phyloP scores from a whole-genome alignment of 164 flowering plant species.

The Chloranthus sessilifolius region DNA sequence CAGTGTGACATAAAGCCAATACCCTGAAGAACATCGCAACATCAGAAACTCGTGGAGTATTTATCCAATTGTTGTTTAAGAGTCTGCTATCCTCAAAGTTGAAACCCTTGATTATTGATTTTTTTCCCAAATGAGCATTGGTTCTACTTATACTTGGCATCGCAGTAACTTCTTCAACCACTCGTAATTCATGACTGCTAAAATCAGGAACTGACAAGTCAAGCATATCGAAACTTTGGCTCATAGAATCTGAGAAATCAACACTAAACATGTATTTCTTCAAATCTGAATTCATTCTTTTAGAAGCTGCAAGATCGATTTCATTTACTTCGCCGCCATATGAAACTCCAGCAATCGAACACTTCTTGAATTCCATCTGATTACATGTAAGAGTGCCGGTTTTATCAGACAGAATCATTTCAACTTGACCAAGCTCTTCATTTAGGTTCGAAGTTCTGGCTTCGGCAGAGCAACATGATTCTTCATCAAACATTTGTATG shows the following conservation, averaged over 20 bases:
- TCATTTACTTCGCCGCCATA: conserved; percentile 63
- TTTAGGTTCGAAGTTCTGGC: conserved; percentile 80
- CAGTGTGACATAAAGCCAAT: conserved; percentile 72
- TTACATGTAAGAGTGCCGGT: conserved; percentile 85
- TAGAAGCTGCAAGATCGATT: conserved; percentile 52
- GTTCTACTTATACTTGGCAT: conserved; percentile 3
- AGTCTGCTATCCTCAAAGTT: conserved; percentile 63
- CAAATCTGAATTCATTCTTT: conserved; percentile 24
- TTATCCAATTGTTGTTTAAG: conserved; percentile 39
- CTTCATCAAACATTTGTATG: conserved; percentile 56
- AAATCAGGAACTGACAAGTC: conserved; percentile 24
- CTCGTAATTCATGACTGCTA: conserved; percentile 14
- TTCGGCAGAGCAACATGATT: conserved; percentile 44
- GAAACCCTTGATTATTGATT: conserved; percentile 45
- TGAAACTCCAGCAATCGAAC: conserved; percentile 59
- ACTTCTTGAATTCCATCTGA: conserved; percentile 78
- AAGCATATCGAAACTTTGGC: conserved; percentile 30
- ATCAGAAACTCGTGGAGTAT: conserved; percentile 13
- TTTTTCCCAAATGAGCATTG: conserved; percentile 13
- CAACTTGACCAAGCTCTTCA: conserved; percentile 85
- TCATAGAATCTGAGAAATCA: conserved; percentile 11
- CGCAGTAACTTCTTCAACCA: conserved; percentile 11
- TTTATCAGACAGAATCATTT: conserved; percentile 72
- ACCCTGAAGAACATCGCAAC: conserved; percentile 46
- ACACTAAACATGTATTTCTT: conserved; percentile 20